Evolutionary conservation across 164 flowering plant genomes (phyloP).

Genomic region (Malania oleifera): DNA sequence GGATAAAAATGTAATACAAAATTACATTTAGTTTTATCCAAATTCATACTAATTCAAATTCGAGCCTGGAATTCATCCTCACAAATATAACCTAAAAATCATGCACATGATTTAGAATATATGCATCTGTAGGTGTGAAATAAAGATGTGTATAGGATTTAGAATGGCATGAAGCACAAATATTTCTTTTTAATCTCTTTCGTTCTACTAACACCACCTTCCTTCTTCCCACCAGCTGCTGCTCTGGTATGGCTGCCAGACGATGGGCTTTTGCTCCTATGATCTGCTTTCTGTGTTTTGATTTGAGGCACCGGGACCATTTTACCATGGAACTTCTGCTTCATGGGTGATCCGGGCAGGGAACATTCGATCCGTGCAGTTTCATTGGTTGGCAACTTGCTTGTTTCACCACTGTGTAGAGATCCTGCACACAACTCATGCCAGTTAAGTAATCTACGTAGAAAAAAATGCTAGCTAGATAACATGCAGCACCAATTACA

Average conservation of each 20-base stretch:
- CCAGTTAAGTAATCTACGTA: neutral
- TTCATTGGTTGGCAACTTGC: neutral
- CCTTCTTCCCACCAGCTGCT: neutral
- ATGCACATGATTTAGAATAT: too few species aligned
- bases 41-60: too few species aligned
- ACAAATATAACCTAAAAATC: too few species aligned
- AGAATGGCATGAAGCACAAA: slow-evolving; percentile 37
- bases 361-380: neutral
- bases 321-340: neutral
- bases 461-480: neutral
- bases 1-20: too few species aligned
- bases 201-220: slow-evolving; percentile 14
- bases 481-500: neutral
- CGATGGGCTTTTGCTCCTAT: slow-evolving; percentile 12
- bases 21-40: too few species aligned
- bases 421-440: slow-evolving; percentile 1
- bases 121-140: too few species aligned
- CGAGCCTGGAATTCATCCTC: too few species aligned
- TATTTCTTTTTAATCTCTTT: slow-evolving; percentile 26
- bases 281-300: neutral
- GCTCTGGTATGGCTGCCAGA: neutral
- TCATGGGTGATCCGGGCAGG: slow-evolving; percentile 6
- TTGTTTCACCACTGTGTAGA: neutral
- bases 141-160: slow-evolving; percentile 12
- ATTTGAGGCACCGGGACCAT: neutral